Conservation (phyloP, 2,329 filamentous ascomycete species). For the Coniosporium tulheliwenetii region DNA sequence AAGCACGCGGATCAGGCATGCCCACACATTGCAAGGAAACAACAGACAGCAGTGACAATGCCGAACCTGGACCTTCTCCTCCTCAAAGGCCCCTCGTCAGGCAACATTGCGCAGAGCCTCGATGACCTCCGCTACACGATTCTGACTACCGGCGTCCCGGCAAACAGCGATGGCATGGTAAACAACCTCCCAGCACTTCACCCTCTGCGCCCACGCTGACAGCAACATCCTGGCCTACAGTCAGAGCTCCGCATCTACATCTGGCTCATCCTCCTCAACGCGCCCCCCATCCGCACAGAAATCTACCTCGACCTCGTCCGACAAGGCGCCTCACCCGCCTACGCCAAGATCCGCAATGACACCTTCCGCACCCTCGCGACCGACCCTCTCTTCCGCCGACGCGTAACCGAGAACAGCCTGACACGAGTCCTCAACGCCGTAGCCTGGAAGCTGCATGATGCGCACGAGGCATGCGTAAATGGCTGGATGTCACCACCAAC, state of each 20-base stretch:
- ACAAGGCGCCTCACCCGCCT: constrained; percentile 83
- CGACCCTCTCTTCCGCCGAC: constrained; percentile 88
- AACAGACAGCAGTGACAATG: constrained; percentile 7
- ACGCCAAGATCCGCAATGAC: constrained; percentile 96
- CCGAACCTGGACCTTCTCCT: constrained; percentile 55
- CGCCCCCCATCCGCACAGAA: constrained; percentile 70
- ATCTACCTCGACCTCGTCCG: constrained; percentile 82
- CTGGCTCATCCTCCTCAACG: constrained; percentile 87
- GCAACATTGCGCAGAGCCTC: constrained; percentile 49
- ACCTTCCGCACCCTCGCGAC: constrained; percentile 94
- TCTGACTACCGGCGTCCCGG: constrained; percentile 59
- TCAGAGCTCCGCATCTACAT: constrained; percentile 88
- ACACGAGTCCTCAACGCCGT: constrained; percentile 90
- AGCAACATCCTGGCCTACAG: constrained; percentile 27
- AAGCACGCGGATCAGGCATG: too few relatives aligned
- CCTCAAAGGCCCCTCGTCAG: constrained; percentile 62
- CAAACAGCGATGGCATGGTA: constrained; percentile 70
- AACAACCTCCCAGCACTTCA: constrained; percentile 1
- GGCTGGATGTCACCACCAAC: constrained; percentile 34
- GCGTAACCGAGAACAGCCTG: constrained; percentile 87
- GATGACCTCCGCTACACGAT: constrained; percentile 60
- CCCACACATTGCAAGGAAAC: too few relatives aligned
- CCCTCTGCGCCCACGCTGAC: constrained; percentile 1
- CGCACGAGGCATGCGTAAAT: constrained; percentile 42
- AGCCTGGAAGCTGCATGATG: constrained; percentile 84